Evolutionary conservation across 495 filamentous ascomycete genomes (phyloP).

Genomic region (Penicillium verhagenii): DNA sequence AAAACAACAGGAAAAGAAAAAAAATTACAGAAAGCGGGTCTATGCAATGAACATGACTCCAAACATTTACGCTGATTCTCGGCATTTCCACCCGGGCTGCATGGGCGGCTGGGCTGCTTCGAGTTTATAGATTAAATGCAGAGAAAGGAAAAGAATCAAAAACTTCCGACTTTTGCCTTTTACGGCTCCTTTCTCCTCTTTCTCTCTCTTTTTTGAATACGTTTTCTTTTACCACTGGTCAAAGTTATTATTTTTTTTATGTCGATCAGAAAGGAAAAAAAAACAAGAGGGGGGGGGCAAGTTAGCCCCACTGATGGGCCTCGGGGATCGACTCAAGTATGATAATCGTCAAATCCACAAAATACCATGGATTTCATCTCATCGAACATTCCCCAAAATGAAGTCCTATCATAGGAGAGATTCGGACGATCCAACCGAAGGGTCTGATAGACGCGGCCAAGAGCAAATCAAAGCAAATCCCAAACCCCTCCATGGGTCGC

Average conservation of each 20-base stretch:
- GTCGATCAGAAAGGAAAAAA: background rate
- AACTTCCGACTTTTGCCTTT: background rate
- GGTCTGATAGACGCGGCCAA: conserved; percentile 3
- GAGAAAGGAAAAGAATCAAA: no score
- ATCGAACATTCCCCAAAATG: conserved; percentile 10
- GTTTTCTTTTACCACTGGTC: background rate
- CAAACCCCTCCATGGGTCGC: conserved; percentile 8
- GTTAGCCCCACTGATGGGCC: conserved; percentile 9
- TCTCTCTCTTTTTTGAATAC: background rate
- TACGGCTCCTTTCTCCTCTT: background rate
- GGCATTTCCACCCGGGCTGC: conserved; percentile 28
- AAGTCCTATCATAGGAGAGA: background rate
- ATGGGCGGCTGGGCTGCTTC: conserved; percentile 17
- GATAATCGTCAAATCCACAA: conserved; percentile 2
- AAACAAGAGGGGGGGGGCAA: background rate
- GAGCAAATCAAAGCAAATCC: background rate
- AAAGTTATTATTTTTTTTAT: background rate
- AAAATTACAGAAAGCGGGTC: conserved; percentile 20
- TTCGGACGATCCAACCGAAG: conserved; percentile 17
- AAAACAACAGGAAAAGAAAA: conserved; percentile 10
- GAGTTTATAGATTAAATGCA: background rate
- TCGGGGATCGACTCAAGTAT: conserved; percentile 22
- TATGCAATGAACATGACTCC: conserved; percentile 17
- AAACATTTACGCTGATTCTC: conserved; percentile 8
- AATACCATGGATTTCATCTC: conserved; percentile 9